Percentiles rank a stretch among this genome's conserved stretches.
Conservation (phyloP, 1,284 basidiomycete genomes). For the Sporisorium iseilematis-ciliati region DNA sequence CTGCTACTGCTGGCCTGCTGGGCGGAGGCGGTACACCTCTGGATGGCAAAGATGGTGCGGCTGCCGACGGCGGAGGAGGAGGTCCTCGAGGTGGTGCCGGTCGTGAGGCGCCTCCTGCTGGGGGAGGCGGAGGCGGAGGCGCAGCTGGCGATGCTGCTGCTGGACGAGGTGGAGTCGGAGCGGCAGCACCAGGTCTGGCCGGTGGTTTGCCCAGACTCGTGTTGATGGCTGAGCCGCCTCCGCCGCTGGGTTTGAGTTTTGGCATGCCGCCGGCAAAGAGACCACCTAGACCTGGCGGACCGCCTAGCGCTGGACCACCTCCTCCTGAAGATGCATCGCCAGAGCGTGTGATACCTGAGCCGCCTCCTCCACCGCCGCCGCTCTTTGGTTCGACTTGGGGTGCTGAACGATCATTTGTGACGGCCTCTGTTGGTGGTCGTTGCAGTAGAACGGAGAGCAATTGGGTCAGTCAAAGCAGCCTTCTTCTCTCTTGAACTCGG, state of each 20-base stretch:
- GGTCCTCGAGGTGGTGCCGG: conserved; percentile 35
- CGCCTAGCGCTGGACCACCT: conserved; percentile 70
- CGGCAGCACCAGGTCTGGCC: conserved; percentile 31
- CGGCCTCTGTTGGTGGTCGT: conserved; percentile 72
- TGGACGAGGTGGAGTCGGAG: conserved; percentile 29
- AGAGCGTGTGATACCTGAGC: conserved; percentile 69
- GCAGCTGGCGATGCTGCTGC: conserved; percentile 27
- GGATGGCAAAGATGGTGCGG: conserved; percentile 37
- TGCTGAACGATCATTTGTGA: conserved; percentile 84
- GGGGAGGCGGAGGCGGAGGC: conserved; percentile 32
- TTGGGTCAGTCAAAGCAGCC: conserved; percentile 3
- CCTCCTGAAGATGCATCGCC: conserved; percentile 32
- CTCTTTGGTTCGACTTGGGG: conserved; percentile 74
- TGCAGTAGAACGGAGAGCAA: background rate
- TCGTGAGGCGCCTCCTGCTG: conserved; percentile 12
- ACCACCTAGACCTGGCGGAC: conserved; percentile 80
- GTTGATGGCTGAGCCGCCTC: conserved; percentile 28
- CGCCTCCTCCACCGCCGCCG: conserved; percentile 55
- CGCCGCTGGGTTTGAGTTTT: conserved; percentile 76
- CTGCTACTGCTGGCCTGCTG: conserved; percentile 35
- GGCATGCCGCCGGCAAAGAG: conserved; percentile 92
- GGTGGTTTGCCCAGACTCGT: conserved; percentile 44
- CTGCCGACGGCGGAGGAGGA: conserved; percentile 40
- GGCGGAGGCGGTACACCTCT: conserved; percentile 51
- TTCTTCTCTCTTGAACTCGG: no score